Base-by-base conservation (phyloP, 768 basidiomycete genomes). In the Suillus ampliporus region DNA sequence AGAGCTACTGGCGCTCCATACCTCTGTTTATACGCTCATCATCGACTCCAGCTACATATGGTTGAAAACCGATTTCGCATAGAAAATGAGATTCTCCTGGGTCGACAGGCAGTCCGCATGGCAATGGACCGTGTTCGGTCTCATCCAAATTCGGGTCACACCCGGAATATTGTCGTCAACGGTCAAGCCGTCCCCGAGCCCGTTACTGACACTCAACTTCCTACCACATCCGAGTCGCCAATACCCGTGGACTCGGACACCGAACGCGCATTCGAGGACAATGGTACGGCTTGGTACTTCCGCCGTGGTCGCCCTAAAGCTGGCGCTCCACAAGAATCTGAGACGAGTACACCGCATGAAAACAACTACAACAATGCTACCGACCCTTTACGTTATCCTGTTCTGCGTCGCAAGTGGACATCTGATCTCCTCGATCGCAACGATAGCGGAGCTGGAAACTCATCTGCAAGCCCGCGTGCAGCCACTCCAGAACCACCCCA, bases 21-120 rank as follows among this genome's bases (percentile, higher is more conserved):
- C 38, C 17, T 37, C 21, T 37, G 11, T 26, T 40, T 11, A 13
- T 19, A 13, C n/a, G 26, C 38, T 56, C 26, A 56, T 56, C 11
- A 11, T 40, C 37, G 23, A 56, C 23, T 40, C 26, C 54, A 96
- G 95, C 78, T 97, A 15, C 94, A 94, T 68, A 98, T 99, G 86
- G 92, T 98, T 62, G 88, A 90, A 71, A 98, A 99, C 73, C 84
- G 97, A n/a, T 83, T 87, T 66, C 85, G 86, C 10, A 80, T 94
- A n/a, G 90, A 97, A 75, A 88, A 87, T 60, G 89, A 94, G 68
- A 92, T 97, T 53, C 80, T 88, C 44, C 78, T 89, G 13, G 95
- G 95, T 21, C 87, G 95, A 13, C 87, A 90, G 69, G 81, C 82
- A 57, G 82, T 94, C 46, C 89, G 92, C 21, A 83, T 76, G 64